phyloP scores from a whole-genome alignment of 2,329 filamentous ascomycete genomes.

The Xylariomycetidae sp. region DNA sequence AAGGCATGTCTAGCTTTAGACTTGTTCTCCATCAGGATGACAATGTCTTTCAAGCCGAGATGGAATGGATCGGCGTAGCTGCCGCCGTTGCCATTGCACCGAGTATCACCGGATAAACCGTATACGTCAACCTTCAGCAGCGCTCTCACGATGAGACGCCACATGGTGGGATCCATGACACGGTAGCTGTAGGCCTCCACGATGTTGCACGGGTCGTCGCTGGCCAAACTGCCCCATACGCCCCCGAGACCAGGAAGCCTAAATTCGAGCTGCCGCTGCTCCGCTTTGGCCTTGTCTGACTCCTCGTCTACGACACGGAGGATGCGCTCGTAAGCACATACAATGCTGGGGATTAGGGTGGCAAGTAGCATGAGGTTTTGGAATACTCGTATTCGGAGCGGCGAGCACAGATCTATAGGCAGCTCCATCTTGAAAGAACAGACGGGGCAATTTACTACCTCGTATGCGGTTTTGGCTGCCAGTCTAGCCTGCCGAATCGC shows the following conservation, averaged over 20 bases:
- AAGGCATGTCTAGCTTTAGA: conserved; percentile 43
- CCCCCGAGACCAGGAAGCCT: conserved; percentile 44
- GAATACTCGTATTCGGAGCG: conserved; percentile 43
- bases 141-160: conserved; percentile 49
- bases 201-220: conserved; percentile 17
- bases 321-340: conserved; percentile 52
- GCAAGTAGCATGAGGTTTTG: conserved; percentile 57
- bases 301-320: conserved; percentile 52
- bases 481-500: conserved; percentile 45
- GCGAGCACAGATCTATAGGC: conserved; percentile 10
- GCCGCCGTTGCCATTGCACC: conserved; percentile 5
- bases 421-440: conserved; percentile 41
- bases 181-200: conserved; percentile 33
- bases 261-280: conserved; percentile 40
- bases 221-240: conserved; percentile 33
- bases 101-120: conserved; percentile 33
- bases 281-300: conserved; percentile 36
- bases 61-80: conserved; percentile 27
- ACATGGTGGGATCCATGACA: conserved; percentile 47
- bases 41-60: conserved; percentile 50
- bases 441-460: conserved; percentile 44
- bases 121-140: conserved; percentile 55
- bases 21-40: conserved; percentile 48
- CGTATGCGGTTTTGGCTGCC: conserved; percentile 45
- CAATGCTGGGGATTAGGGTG: conserved; percentile 52